These are phyloP conservation scores for Bipolaris cookei DNA, from an alignment of 2,329 filamentous ascomycete genomes.

Conservation along the genomic window DNA sequence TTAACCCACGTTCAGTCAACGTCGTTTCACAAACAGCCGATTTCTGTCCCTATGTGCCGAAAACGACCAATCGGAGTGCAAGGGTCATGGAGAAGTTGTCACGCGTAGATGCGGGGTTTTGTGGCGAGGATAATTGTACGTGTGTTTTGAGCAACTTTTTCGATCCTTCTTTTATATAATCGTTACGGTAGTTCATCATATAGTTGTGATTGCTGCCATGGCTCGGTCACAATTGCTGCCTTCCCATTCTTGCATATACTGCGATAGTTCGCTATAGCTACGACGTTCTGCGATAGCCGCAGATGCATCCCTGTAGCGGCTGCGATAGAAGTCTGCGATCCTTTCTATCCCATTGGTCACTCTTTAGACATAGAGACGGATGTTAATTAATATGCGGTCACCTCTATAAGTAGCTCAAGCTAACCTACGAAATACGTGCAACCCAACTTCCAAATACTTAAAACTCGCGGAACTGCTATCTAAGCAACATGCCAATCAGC, in stretches of 20 bases:
- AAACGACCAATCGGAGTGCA: background rate
- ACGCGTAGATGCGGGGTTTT: background rate
- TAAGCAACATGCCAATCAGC: conserved; percentile 20
- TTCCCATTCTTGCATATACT: background rate
- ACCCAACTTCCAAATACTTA: background rate
- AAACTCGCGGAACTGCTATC: conserved; percentile 5
- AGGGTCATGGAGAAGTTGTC: background rate
- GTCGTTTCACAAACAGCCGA: background rate
- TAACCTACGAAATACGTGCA: background rate
- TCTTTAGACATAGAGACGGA: background rate
- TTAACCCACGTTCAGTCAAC: background rate
- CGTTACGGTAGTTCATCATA: background rate
- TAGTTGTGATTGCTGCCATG: background rate
- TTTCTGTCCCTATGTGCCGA: background rate
- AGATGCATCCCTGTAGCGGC: background rate
- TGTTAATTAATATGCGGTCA: background rate
- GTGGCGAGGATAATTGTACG: background rate
- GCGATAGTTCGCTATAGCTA: background rate
- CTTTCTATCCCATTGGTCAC: background rate
- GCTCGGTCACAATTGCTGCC: background rate
- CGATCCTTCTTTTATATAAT: background rate
- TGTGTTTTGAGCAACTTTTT: background rate
- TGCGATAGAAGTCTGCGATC: background rate
- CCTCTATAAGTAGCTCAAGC: background rate
- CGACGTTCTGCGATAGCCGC: background rate